phyloP scores from a whole-genome alignment of 2,329 filamentous ascomycete genomes.

The Xylariaceae sp. region DNA sequence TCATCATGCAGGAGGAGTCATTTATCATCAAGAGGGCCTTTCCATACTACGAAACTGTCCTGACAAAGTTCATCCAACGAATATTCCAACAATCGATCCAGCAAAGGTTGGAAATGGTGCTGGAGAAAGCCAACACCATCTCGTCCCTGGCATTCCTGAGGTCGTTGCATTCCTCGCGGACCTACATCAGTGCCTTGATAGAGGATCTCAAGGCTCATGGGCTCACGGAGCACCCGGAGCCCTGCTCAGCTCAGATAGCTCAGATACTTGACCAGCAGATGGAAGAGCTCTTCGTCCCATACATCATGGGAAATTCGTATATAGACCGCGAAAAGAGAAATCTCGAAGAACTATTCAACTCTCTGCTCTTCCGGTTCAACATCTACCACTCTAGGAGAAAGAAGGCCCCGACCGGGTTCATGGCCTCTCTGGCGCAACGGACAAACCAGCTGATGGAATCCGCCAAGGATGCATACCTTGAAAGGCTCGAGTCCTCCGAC shows the following conservation, averaged over 20 bases:
- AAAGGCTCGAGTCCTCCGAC: constrained; percentile 81
- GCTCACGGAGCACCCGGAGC: constrained; percentile 89
- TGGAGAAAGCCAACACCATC: constrained; percentile 88
- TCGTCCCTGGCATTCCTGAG: constrained; percentile 89
- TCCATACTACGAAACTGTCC: constrained; percentile 89
- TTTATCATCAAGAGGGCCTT: constrained; percentile 96
- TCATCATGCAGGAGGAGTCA: constrained; percentile 95
- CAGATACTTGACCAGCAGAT: constrained; percentile 68
- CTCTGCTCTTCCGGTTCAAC: constrained; percentile 90
- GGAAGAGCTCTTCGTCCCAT: constrained; percentile 71
- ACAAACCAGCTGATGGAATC: constrained; percentile 83
- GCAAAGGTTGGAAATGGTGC: constrained; percentile 87
- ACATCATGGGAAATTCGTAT: constrained; percentile 63
- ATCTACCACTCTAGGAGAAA: constrained; percentile 88
- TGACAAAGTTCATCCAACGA: constrained; percentile 87
- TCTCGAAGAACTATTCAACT: constrained; percentile 79
- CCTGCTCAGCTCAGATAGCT: constrained; percentile 79
- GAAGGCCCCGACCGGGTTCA: constrained; percentile 85
- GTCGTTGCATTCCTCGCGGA: constrained; percentile 82
- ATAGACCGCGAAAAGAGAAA: constrained; percentile 65
- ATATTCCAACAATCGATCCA: constrained; percentile 98
- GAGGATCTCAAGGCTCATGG: constrained; percentile 94
- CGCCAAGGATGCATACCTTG: constrained; percentile 86
- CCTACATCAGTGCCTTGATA: constrained; percentile 79
- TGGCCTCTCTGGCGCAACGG: constrained; percentile 84